These are phyloP conservation scores for Haplographium delicatum DNA, from an alignment of 495 filamentous ascomycete species.

Conservation along the genomic window DNA sequence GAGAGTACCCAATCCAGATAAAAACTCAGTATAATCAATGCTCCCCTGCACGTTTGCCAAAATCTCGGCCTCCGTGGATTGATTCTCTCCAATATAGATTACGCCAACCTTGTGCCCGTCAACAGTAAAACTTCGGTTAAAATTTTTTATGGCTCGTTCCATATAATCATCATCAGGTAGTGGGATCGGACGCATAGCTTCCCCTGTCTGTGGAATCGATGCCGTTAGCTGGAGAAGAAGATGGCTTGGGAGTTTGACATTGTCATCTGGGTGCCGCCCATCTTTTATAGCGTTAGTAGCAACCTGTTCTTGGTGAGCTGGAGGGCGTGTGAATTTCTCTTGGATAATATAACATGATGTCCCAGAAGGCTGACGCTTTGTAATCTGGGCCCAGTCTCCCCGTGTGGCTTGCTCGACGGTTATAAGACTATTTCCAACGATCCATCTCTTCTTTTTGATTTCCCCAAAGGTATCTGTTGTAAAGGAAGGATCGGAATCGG, in stretches of 20 bases:
- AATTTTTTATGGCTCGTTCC: conserved; percentile 67
- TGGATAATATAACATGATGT: conserved; percentile 73
- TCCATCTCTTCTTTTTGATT: conserved; percentile 71
- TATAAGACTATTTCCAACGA: conserved; percentile 81
- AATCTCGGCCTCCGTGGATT: conserved; percentile 75
- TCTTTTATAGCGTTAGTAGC: conserved; percentile 44
- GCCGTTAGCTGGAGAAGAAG: conserved; percentile 76
- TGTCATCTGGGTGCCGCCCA: conserved; percentile 35
- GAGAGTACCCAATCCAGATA: conserved; percentile 73
- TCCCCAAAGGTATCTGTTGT: conserved; percentile 57
- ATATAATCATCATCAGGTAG: conserved; percentile 78
- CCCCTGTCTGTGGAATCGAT: conserved; percentile 56
- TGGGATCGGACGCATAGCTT: conserved; percentile 63
- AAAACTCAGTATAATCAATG: conserved; percentile 77
- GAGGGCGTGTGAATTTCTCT: conserved; percentile 62
- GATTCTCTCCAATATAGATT: conserved; percentile 81
- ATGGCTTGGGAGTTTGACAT: conserved; percentile 69
- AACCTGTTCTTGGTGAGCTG: conserved; percentile 58
- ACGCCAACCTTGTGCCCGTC: conserved; percentile 95
- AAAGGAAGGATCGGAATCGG: conserved; percentile 60
- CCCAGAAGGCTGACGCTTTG: conserved; percentile 77
- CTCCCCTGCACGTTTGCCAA: conserved; percentile 79
- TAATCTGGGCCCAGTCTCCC: conserved; percentile 72
- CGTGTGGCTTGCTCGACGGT: conserved; percentile 74
- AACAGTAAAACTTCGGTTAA: conserved; percentile 85